Evolutionary conservation across 805 yeast species (phyloP), one percentile per base, ranked within the genome.

Genomic region (Kuraishia hungarica): DNA sequence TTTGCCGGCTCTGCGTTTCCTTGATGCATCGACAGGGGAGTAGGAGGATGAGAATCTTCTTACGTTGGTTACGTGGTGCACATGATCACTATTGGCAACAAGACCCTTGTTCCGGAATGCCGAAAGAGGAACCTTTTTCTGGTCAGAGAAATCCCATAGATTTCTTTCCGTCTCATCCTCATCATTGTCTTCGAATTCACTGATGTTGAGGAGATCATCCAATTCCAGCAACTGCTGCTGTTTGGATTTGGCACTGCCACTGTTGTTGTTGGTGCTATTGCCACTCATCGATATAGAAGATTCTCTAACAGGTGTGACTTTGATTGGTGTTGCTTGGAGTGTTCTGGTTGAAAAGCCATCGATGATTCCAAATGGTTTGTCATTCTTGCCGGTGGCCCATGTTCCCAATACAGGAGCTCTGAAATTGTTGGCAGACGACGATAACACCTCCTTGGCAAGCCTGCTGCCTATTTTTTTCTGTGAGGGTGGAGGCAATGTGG

Each of bases 341-440:
- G 96, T 86, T 55, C 97, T 78, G 0, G 98, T 94, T 0, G 96
- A 85, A 29, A 89, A 78, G 4, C 99, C 99, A 67, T 93, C 98
- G 64, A 93, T 93, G 56, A 93, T 90, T 22, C 97, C 96, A 68
- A 88, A 90, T 1, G 97, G 97, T 62, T 89, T 85, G 55, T 70
- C 71, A 53, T 81, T 81, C 50, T 76, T 80, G 53, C 86, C 81
- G 5, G 96, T 86, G 39, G 87, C 84, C 96, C 97, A 93, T 2
- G 96, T 86, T 0, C 97, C 98, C 56, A 93, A 74, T 26, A 89
- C 81, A 1, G 99, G 99, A 3, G 98, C 97, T 54, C 96, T 74
- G 58, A 90, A 83, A 54, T 92, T 90, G 23, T 89, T 87, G 5
- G 87, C 84, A 53, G 91, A 86, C 1, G 96, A 86, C 4, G 96